Conservation (phyloP, 805 yeast genomes). For the Metschnikowia baotianmanensis region DNA sequence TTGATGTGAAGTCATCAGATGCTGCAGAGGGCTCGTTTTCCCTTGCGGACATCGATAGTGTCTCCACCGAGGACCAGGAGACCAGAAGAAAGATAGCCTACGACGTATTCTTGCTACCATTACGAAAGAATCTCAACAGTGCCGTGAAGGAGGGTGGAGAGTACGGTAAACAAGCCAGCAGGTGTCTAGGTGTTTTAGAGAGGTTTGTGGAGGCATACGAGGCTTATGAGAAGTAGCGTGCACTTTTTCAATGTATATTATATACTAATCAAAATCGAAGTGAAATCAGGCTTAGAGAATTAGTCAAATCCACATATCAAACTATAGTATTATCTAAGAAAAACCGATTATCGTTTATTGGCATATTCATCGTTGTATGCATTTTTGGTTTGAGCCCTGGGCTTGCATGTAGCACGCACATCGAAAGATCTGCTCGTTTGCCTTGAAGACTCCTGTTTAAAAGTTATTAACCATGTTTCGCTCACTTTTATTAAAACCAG, state of each 20-base stretch:
- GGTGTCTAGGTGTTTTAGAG: conserved; percentile 21
- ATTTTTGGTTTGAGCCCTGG: not conserved
- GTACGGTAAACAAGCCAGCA: conserved; percentile 50
- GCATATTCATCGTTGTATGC: not conserved
- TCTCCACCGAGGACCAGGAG: conserved; percentile 58
- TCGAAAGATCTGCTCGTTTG: not conserved
- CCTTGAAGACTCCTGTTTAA: not conserved
- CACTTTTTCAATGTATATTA: not conserved
- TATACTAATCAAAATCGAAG: too few relatives aligned
- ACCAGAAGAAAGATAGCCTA: conserved; percentile 53
- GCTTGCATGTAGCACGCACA: conserved; percentile 2
- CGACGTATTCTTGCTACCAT: conserved; percentile 50
- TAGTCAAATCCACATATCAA: not conserved
- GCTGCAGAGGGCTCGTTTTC: conserved; percentile 26
- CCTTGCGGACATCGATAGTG: conserved; percentile 39
- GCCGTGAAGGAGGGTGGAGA: conserved; percentile 72
- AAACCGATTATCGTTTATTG: not conserved
- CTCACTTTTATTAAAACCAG: conserved; percentile 2
- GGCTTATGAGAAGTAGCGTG: conserved; percentile 2
- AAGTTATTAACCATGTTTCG: conserved; percentile 6
- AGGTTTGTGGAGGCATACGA: conserved; percentile 10
- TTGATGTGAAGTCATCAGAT: conserved; percentile 12
- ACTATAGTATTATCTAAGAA: not conserved
- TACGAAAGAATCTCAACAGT: conserved; percentile 48
- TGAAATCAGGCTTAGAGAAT: not conserved